Percentiles rank a stretch among this genome's conserved stretches.
Evolutionary conservation across 2,329 filamentous ascomycete species (phyloP).

Genomic region (Clarireedia homoeocarpa): DNA sequence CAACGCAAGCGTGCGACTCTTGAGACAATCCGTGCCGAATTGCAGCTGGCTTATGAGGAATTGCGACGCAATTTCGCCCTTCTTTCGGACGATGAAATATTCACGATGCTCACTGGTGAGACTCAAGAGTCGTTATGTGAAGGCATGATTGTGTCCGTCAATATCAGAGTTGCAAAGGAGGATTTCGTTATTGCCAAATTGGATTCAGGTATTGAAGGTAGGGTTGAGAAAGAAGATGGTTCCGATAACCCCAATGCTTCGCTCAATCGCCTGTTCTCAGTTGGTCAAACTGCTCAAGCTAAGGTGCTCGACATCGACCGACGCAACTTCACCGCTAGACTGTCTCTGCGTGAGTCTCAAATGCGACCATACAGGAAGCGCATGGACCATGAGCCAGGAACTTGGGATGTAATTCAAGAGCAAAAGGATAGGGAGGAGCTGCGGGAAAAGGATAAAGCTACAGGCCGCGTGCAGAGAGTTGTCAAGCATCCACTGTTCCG

Average conservation of each 20-base stretch:
- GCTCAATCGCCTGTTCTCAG: slow-evolving; percentile 64
- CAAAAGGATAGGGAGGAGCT: slow-evolving; percentile 73
- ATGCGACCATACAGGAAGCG: slow-evolving; percentile 65
- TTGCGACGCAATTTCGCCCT: slow-evolving; percentile 71
- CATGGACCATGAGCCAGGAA: slow-evolving; percentile 64
- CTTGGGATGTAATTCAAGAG: slow-evolving; percentile 85
- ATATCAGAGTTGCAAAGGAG: slow-evolving; percentile 79
- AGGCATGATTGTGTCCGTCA: slow-evolving; percentile 88
- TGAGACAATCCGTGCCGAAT: slow-evolving; percentile 89
- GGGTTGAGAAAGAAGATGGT: slow-evolving; percentile 75
- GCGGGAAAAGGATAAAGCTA: slow-evolving; percentile 76
- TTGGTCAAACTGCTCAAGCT: slow-evolving; percentile 78
- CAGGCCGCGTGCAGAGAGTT: slow-evolving; percentile 82
- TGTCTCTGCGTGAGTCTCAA: slow-evolving; percentile 77
- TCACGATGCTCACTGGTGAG: slow-evolving; percentile 95
- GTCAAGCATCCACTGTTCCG: slow-evolving; percentile 97
- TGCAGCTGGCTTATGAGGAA: slow-evolving; percentile 91
- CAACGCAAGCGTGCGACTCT: slow-evolving; percentile 92
- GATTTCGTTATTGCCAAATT: slow-evolving; percentile 91
- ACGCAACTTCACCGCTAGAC: slow-evolving; percentile 73
- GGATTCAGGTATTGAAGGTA: slow-evolving; percentile 88
- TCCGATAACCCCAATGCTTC: slow-evolving; percentile 61
- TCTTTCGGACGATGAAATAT: slow-evolving; percentile 70
- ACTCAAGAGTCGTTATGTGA: slow-evolving; percentile 75
- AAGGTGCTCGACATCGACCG: slow-evolving; percentile 85